phyloP scores from a whole-genome alignment of 176 grass and related monocot species.

The Hsuehochloa calcarea region DNA sequence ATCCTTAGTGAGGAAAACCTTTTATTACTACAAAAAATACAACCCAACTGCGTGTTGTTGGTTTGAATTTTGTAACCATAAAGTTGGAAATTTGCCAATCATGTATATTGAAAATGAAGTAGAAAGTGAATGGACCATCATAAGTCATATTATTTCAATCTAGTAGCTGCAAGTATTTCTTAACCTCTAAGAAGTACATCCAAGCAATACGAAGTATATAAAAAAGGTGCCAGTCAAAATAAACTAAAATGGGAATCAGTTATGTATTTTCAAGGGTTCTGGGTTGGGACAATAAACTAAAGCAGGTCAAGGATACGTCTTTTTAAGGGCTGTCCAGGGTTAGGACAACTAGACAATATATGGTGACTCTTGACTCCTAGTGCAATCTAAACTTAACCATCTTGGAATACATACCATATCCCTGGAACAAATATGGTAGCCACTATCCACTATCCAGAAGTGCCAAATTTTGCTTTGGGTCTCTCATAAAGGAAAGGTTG shows the following conservation, averaged over 20 bases:
- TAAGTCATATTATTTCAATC: conserved; percentile 8
- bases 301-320: neutral
- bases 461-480: neutral
- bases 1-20: neutral
- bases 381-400: neutral
- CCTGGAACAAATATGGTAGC: conserved; percentile 13
- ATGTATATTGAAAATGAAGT: neutral
- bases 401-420: neutral
- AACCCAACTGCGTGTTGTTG: neutral
- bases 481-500: conserved; percentile 16
- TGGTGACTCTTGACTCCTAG: conserved; percentile 13
- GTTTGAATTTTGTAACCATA: neutral
- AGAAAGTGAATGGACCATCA: conserved; percentile 4
- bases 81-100: neutral
- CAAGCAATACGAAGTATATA: neutral
- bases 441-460: conserved; percentile 19
- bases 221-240: neutral
- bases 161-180: conserved; percentile 11
- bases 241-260: conserved; percentile 10
- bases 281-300: neutral
- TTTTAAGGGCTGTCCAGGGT: neutral
- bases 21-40: conserved; percentile 3
- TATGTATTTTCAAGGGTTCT: neutral
- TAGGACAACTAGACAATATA: neutral
- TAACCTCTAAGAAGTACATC: neutral